These are phyloP conservation scores for Apiospora pterosperma DNA, from an alignment of 2,329 filamentous ascomycete genomes.

Conservation along the genomic window DNA sequence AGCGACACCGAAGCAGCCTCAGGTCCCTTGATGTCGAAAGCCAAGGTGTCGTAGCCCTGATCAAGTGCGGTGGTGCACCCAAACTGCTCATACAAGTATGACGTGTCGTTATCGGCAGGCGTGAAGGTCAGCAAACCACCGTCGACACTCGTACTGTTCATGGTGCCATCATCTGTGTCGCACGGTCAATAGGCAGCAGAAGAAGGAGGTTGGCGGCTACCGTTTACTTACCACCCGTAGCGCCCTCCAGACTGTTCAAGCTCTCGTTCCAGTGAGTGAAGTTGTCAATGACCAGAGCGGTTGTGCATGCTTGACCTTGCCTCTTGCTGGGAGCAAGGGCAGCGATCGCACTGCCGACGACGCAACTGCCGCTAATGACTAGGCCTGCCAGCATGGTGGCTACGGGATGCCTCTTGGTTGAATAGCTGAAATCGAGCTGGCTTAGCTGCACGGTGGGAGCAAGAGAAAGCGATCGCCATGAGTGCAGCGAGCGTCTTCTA, in stretches of 20 bases:
- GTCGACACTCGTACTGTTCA: constrained; percentile 17
- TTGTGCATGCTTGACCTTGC: constrained; percentile 18
- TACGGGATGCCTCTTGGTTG: neutral
- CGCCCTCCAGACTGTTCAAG: constrained; percentile 18
- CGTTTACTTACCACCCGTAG: constrained; percentile 23
- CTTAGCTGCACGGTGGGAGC: neutral
- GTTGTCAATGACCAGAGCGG: constrained; percentile 30
- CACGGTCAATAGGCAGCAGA: neutral
- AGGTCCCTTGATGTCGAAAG: constrained; percentile 25
- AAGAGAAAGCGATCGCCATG: neutral
- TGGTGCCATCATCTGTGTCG: constrained; percentile 22
- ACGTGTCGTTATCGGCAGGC: constrained; percentile 17
- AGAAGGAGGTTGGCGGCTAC: neutral
- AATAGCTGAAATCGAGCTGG: neutral
- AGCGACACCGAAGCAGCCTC: constrained; percentile 26
- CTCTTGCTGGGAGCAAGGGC: neutral
- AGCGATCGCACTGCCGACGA: neutral
- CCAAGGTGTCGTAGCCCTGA: constrained; percentile 19
- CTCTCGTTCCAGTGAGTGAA: constrained; percentile 25
- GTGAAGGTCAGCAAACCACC: constrained; percentile 22
- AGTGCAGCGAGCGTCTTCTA: neutral
- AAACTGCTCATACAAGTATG: constrained; percentile 27
- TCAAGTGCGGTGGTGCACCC: constrained; percentile 17
- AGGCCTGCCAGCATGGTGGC: neutral
- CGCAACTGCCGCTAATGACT: neutral